These are phyloP conservation scores for Tetracladium setigerum DNA, from an alignment of 495 filamentous ascomycete species.

Conservation along the genomic window DNA sequence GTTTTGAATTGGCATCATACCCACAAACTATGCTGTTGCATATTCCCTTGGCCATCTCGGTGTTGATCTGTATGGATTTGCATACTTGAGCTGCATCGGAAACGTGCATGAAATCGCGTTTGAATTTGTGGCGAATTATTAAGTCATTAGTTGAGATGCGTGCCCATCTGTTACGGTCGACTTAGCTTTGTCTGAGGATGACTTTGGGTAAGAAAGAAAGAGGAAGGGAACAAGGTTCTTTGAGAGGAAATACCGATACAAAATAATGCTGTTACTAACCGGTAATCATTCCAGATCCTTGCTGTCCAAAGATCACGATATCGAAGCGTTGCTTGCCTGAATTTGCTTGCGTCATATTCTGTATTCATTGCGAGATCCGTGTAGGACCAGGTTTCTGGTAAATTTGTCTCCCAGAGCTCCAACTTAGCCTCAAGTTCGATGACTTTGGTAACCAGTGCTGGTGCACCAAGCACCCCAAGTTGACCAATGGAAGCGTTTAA, in stretches of 20 bases:
- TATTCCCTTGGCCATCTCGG: constrained; percentile 9
- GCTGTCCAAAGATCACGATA: constrained; percentile 8
- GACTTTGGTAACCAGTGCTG: background rate
- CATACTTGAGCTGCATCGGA: constrained; percentile 1
- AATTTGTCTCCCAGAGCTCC: constrained; percentile 9
- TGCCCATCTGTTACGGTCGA: constrained; percentile 3
- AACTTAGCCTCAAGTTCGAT: constrained; percentile 9
- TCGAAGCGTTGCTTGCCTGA: too few relatives aligned
- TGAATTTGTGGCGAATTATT: constrained; percentile 1
- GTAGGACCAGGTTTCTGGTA: constrained; percentile 10
- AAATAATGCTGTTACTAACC: background rate
- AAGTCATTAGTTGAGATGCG: constrained; percentile 11
- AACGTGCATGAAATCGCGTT: background rate
- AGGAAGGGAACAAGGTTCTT: background rate
- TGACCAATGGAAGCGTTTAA: constrained; percentile 1
- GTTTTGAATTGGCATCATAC: background rate
- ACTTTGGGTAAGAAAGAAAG: background rate
- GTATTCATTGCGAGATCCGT: background rate
- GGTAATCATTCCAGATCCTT: background rate
- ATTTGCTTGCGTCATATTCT: background rate
- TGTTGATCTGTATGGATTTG: constrained; percentile 7
- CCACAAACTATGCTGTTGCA: constrained; percentile 9
- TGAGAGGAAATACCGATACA: background rate
- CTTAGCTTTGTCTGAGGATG: too few relatives aligned
- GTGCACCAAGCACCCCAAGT: background rate